Evolutionary conservation across 202 grass and related monocot species (phyloP).

Genomic region (Schoenoplectus tabernaemontani): DNA sequence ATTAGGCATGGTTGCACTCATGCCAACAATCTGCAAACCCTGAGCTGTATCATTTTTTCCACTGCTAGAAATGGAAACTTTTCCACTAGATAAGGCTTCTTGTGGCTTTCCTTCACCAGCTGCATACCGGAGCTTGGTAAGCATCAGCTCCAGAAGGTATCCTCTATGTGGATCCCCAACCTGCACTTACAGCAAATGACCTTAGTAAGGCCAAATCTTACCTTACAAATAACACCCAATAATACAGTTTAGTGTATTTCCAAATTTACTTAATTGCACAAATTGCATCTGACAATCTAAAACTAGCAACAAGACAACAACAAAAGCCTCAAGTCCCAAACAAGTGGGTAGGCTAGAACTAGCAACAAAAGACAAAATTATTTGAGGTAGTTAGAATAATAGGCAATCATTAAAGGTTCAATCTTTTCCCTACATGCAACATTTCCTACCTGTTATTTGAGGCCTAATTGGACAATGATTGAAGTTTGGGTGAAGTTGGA

Average conservation of each 20-base stretch:
- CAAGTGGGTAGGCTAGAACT: no score
- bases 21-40: constrained; percentile 89
- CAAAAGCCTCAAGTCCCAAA: no score
- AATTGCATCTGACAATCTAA: not conserved
- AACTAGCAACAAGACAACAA: no score
- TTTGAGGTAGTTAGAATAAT: not conserved
- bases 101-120: constrained; percentile 71
- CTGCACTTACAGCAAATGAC: constrained; percentile 30
- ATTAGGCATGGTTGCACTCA: constrained; percentile 99
- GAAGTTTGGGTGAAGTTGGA: not conserved
- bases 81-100: constrained; percentile 40
- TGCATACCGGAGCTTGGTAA: constrained; percentile 92
- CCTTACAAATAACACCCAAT: constrained; percentile 11
- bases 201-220: constrained; percentile 12
- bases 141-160: constrained; percentile 84
- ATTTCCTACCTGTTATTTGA: not conserved
- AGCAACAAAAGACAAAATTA: not conserved
- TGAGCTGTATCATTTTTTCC: constrained; percentile 48
- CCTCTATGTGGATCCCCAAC: constrained; percentile 93
- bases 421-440: not conserved
- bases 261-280: not conserved
- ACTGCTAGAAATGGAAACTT: constrained; percentile 62
- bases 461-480: not conserved
- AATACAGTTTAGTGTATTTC: not conserved
- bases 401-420: not conserved